These are phyloP conservation scores for Agapanthus africanus DNA, from an alignment of 106 monocot species.

Conservation along the genomic window DNA sequence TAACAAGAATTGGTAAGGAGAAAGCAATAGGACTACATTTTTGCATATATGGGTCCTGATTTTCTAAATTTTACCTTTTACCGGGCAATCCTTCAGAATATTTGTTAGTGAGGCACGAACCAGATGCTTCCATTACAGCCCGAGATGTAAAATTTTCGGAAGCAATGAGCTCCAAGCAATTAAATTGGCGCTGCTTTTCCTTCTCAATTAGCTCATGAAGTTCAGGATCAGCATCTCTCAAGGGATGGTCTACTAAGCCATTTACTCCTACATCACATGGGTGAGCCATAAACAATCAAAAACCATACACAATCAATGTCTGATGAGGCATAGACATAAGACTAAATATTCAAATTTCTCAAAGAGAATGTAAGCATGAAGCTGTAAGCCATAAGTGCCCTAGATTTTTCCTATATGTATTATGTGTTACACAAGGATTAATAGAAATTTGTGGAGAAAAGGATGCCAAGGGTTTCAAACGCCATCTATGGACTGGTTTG, in stretches of 20 bases:
- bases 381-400: background rate
- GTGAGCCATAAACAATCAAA: background rate
- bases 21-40: background rate
- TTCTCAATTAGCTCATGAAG: slow-evolving; percentile 20
- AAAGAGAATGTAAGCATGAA: background rate
- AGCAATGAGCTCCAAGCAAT: slow-evolving; percentile 20
- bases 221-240: slow-evolving; percentile 27
- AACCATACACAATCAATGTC: background rate
- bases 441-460: background rate
- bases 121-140: slow-evolving; percentile 36
- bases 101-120: slow-evolving; percentile 37
- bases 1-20: background rate
- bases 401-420: background rate
- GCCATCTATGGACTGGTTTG: no score
- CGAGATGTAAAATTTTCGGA: slow-evolving; percentile 29
- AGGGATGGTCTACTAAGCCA: slow-evolving; percentile 9
- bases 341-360: background rate
- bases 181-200: slow-evolving; percentile 28
- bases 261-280: background rate
- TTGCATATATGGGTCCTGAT: background rate
- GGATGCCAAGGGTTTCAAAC: no score
- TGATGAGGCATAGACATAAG: background rate
- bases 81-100: slow-evolving; percentile 30
- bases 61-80: slow-evolving; percentile 21
- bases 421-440: no score